Conservation (phyloP, 345 rosid species). For the Microcos paniculata region DNA sequence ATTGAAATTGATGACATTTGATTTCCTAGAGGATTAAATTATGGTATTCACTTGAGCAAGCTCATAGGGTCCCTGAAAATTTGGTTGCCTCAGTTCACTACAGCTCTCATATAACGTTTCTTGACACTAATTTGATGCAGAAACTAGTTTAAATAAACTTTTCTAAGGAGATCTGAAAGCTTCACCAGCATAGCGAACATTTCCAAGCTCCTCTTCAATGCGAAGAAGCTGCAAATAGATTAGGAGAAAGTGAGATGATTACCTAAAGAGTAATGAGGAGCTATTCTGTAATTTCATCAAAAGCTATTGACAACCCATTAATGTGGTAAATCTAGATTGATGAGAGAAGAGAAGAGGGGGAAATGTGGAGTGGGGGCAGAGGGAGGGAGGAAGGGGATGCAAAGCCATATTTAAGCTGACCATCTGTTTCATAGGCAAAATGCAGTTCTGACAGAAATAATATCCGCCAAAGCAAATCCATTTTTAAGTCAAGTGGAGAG, state of each 20-base stretch:
- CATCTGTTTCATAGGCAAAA: not conserved
- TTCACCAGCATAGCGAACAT: slow-evolving; percentile 80
- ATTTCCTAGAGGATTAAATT: not conserved
- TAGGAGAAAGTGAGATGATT: slow-evolving; percentile 14
- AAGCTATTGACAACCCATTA: not conserved
- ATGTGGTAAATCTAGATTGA: not conserved
- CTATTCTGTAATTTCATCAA: not conserved
- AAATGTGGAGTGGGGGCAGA: not conserved
- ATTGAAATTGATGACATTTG: not conserved
- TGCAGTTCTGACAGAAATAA: not conserved
- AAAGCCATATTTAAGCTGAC: not conserved
- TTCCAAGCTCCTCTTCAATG: slow-evolving; percentile 93
- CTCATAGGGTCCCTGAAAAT: not conserved
- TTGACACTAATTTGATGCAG: not conserved
- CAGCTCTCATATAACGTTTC: not conserved
- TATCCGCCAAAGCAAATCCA: not conserved
- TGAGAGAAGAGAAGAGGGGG: not conserved
- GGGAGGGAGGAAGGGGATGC: not conserved
- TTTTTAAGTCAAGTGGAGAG: not conserved
- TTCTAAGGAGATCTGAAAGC: slow-evolving; percentile 82
- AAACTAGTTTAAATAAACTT: slow-evolving; percentile 7
- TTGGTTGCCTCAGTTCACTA: slow-evolving; percentile 5
- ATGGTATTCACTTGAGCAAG: not conserved
- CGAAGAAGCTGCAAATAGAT: slow-evolving; percentile 79
- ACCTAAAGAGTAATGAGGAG: not conserved